phyloP scores from a whole-genome alignment of 1,284 basidiomycete genomes.

The Ceratorhiza oryzae-sativae region DNA sequence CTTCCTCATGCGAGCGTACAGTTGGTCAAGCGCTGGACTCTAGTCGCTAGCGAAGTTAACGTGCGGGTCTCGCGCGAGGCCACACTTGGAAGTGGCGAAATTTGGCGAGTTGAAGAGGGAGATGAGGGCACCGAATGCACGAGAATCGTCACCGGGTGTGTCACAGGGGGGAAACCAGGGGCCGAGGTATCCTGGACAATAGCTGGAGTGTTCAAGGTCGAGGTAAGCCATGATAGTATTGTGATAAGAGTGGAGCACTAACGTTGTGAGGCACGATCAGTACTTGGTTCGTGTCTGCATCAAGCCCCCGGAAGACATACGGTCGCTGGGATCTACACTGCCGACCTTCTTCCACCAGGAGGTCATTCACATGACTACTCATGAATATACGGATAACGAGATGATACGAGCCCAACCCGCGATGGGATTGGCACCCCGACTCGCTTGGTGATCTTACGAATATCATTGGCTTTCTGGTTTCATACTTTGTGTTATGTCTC shows the following conservation, averaged over 20 bases:
- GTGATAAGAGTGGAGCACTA: constrained; percentile 1
- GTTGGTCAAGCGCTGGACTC: constrained; percentile 19
- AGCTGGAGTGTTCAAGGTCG: constrained; percentile 16
- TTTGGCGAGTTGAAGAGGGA: constrained; percentile 30
- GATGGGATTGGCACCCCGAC: constrained; percentile 1
- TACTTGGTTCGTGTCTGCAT: constrained; percentile 32
- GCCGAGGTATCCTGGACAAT: constrained; percentile 19
- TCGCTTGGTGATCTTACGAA: background rate
- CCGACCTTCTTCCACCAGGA: constrained; percentile 28
- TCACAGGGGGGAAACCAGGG: constrained; percentile 22
- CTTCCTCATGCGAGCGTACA: constrained; percentile 29
- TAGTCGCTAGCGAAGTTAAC: constrained; percentile 2
- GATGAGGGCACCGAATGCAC: constrained; percentile 18
- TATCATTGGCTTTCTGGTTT: background rate
- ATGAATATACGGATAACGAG: constrained; percentile 25
- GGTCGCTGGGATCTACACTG: constrained; percentile 12
- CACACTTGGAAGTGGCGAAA: constrained; percentile 28
- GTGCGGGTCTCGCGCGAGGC: constrained; percentile 5
- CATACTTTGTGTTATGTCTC: background rate
- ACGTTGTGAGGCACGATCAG: constrained; percentile 6
- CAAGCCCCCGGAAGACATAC: constrained; percentile 35
- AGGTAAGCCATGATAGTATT: constrained; percentile 5
- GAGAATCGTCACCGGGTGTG: constrained; percentile 27
- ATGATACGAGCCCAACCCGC: constrained; percentile 12
- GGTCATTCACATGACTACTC: constrained; percentile 25